Evolutionary conservation across 768 basidiomycete species (phyloP), one percentile per base, ranked within the genome.

Genomic region (Pleurotus citrinopileatus): DNA sequence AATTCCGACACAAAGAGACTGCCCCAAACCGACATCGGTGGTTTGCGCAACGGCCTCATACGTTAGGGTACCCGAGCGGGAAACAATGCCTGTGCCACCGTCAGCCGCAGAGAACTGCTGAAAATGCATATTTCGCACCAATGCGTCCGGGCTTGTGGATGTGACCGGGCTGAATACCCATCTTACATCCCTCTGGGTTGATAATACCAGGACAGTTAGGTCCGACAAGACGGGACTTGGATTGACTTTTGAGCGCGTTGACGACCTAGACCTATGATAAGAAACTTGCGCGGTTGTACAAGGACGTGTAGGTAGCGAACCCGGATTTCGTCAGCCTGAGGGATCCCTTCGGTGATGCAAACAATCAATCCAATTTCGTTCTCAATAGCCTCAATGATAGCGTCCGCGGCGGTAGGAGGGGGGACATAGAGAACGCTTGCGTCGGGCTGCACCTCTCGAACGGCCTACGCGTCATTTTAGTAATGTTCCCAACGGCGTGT

Each of bases 191-290:
- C 36, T 89, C 78, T 15, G 96, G 95, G 65, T 96, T 95, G 66
- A 98, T 98, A 63, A 99, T 87, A 67, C 97, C 97, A 1, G 97
- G 97, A 73, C 97, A 99, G 73, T 99, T 99, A 36, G 97, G 97
- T 17, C 97, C 97, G 46, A 99, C 92, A 61, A 99, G 88, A 62
- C 97, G 88, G 56, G 93, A 95, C 63, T 89, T 92, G 50, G 87
- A 94, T 71, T 99, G 97, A 65, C 84, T 86, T 70, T 91, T 93
- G 61, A 99, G 82, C 10, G 94, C 97, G 66, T 96, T 90, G 77
- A 89, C 85, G 57, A 99, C 89, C 92, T 94, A 40, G 22, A 32
- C 25, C 27, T 57, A 48, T 17, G 22, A 10, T 42, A 36, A 13
- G 26, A 29, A 20, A 48, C 1, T 25, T 60, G 42, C 34, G 53